A percentile compares a stretch with the other conserved stretches of the same genome.
These are phyloP conservation scores for Zasmidium citrigriseum DNA, from an alignment of 2,329 filamentous ascomycete genomes.

Conservation along the genomic window DNA sequence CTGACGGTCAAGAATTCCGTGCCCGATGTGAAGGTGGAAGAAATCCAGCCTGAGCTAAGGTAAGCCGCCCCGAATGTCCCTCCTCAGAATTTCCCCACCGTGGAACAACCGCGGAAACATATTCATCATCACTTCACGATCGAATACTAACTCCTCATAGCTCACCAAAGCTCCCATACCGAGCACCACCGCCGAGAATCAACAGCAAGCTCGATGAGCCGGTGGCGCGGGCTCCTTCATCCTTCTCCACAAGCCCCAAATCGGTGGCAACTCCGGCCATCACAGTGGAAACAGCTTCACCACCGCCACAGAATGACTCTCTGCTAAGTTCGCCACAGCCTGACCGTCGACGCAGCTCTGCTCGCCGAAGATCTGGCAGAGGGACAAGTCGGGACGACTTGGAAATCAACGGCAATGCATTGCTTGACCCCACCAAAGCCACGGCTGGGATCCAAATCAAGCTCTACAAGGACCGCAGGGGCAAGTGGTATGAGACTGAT, in stretches of 20 bases:
- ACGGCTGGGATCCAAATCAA: slow-evolving; percentile 10
- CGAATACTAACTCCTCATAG: slow-evolving; percentile 6
- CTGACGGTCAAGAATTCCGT: not conserved
- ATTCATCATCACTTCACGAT: not conserved
- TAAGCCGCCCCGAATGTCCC: not conserved
- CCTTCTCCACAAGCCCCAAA: slow-evolving; percentile 1
- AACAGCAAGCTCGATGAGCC: slow-evolving; percentile 3
- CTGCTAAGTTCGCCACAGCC: not conserved
- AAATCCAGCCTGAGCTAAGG: slow-evolving; percentile 1
- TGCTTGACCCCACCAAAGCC: slow-evolving; percentile 14
- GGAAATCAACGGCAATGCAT: slow-evolving; percentile 14
- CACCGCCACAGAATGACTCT: not conserved
- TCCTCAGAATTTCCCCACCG: not conserved
- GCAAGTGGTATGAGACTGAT: slow-evolving; percentile 20
- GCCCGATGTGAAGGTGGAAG: not conserved
- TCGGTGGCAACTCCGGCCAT: not conserved
- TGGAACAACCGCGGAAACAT: not conserved
- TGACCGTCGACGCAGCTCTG: not conserved
- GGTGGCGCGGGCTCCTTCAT: not conserved
- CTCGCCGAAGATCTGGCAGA: not conserved
- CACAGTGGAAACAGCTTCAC: slow-evolving; percentile 2
- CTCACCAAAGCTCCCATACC: slow-evolving; percentile 10
- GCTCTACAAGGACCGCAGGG: slow-evolving; percentile 13
- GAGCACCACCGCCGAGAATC: slow-evolving; percentile 1
- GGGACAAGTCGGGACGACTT: slow-evolving; percentile 13